Conservation (phyloP, 163 green algal species). For the Scenedesmus sp. region DNA sequence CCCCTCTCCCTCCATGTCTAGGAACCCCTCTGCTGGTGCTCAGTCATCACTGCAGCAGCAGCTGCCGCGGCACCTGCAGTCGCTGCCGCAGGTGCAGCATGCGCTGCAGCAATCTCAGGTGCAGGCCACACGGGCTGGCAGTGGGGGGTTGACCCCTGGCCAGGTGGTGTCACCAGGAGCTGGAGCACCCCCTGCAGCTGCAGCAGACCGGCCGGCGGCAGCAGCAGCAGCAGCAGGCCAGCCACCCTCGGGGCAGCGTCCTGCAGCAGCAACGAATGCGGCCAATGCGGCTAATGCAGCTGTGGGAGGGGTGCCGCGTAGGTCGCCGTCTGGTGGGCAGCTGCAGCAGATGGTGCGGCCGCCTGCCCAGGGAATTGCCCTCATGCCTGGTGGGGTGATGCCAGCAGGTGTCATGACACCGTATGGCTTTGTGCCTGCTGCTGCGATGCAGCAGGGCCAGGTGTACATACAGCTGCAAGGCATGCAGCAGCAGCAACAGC, state of each 20-base stretch:
- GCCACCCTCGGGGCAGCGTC: neutral
- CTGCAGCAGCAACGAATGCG: neutral
- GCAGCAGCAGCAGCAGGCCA: neutral
- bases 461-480: neutral
- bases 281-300: neutral
- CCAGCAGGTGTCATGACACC: neutral
- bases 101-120: neutral
- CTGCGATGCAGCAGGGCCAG: neutral
- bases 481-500: slow-evolving; percentile 3
- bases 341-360: neutral
- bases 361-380: neutral
- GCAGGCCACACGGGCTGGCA: neutral
- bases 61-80: neutral
- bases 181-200: neutral
- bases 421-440: neutral
- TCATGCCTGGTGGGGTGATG: neutral
- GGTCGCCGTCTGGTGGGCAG: neutral
- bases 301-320: neutral
- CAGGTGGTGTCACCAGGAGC: neutral
- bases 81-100: neutral
- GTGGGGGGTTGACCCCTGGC: neutral
- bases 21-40: neutral
- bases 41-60: neutral
- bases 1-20: neutral
- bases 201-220: neutral